phyloP scores from a whole-genome alignment of 2,329 filamentous ascomycete species.

The Polychaeton citri region DNA sequence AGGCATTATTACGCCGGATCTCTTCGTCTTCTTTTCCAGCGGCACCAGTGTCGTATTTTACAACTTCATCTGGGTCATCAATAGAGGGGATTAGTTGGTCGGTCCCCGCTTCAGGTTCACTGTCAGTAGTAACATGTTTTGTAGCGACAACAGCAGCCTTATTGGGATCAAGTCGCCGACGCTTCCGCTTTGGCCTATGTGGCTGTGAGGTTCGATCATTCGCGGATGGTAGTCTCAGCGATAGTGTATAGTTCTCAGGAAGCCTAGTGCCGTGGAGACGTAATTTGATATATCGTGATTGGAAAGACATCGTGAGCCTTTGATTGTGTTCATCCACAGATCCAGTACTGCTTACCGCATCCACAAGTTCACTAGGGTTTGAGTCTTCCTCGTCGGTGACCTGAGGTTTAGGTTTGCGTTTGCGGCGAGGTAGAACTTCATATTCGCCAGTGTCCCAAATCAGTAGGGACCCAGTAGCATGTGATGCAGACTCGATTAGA shows the following conservation, averaged over 20 bases:
- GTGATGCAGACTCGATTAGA: constrained; percentile 30
- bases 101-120: constrained; percentile 6
- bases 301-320: constrained; percentile 25
- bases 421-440: constrained; percentile 19
- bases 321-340: constrained; percentile 17
- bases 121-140: constrained; percentile 6
- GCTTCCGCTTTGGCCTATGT: constrained; percentile 15
- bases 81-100: neutral
- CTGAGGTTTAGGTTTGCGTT: constrained; percentile 10
- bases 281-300: constrained; percentile 25
- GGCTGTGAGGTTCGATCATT: constrained; percentile 19
- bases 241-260: constrained; percentile 26
- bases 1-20: constrained; percentile 49
- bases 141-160: constrained; percentile 3
- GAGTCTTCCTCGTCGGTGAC: constrained; percentile 22
- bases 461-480: constrained; percentile 29
- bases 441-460: constrained; percentile 36
- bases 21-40: constrained; percentile 33
- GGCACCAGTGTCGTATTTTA: constrained; percentile 13
- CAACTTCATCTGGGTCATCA: constrained; percentile 9
- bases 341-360: neutral
- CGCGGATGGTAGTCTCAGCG: constrained; percentile 23
- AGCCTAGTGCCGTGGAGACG: constrained; percentile 28
- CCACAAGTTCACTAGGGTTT: constrained; percentile 11
- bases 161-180: constrained; percentile 12